A percentile compares a stretch with the other conserved stretches of the same genome.
phyloP scores from a whole-genome alignment of 305 asterid genomes.

The Fraxinus platypoda region DNA sequence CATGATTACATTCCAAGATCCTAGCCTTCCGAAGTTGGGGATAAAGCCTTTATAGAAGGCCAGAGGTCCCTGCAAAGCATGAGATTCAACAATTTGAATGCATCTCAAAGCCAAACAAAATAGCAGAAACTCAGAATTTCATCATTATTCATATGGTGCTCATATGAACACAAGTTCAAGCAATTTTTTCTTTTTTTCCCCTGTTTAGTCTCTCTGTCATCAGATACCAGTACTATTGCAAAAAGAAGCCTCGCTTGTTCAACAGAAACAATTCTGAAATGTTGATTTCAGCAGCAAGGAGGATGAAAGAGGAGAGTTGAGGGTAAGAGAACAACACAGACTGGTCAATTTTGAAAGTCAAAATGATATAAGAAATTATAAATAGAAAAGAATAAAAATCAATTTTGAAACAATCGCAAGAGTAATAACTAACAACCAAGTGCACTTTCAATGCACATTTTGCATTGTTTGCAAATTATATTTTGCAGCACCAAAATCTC shows the following conservation, averaged over 20 bases:
- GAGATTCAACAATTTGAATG: not conserved
- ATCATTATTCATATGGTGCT: not conserved
- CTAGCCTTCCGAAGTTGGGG: conserved; percentile 94
- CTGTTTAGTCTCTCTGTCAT: not conserved
- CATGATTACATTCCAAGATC: conserved; percentile 96
- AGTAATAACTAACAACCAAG: not conserved
- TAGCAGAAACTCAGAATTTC: not conserved
- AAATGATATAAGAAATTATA: not conserved
- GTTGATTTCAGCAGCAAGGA: not conserved
- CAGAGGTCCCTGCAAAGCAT: conserved; percentile 69
- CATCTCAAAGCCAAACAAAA: not conserved
- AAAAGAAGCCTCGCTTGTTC: not conserved
- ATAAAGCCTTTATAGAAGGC: conserved; percentile 96
- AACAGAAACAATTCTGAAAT: not conserved
- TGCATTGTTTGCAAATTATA: not conserved
- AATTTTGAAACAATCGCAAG: not conserved
- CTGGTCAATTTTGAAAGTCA: not conserved
- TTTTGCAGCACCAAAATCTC: not conserved
- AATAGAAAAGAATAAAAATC: not conserved
- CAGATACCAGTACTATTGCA: not conserved
- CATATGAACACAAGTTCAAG: not conserved
- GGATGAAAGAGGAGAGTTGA: not conserved
- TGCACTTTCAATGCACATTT: not conserved
- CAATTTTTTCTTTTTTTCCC: not conserved
- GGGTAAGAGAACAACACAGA: not conserved